A percentile compares a stretch with the other conserved stretches of the same genome.
phyloP scores from a whole-genome alignment of 345 rosid species.

The Cardiospermum halicacabum region DNA sequence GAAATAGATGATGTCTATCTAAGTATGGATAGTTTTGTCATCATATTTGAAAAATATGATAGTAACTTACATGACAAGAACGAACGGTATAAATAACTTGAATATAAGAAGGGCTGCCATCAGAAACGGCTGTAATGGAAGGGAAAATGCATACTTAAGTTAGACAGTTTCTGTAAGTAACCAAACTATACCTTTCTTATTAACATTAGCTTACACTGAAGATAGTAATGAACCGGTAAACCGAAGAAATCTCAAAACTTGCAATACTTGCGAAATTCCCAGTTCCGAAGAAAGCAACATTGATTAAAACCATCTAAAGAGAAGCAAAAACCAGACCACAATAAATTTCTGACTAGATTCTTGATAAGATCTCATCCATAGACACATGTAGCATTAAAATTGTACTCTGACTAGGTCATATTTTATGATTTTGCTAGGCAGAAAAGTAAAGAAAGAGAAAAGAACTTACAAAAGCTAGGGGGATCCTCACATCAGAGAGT shows the following conservation, averaged over 20 bases:
- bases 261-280: slow-evolving; percentile 99
- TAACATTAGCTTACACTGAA: slow-evolving; percentile 72
- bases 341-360: slow-evolving; percentile 6
- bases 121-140: slow-evolving; percentile 72
- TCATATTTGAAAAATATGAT: background rate
- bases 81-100: slow-evolving; percentile 93
- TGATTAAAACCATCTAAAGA: slow-evolving; percentile 79
- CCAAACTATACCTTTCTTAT: slow-evolving; percentile 1
- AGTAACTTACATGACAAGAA: slow-evolving; percentile 87
- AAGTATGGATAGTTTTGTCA: background rate
- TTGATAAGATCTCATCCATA: background rate
- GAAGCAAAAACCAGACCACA: slow-evolving; percentile 17
- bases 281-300: slow-evolving; percentile 95
- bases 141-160: slow-evolving; percentile 9
- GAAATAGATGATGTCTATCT: background rate
- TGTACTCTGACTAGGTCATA: background rate
- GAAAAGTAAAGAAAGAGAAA: background rate
- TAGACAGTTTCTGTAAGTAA: slow-evolving; percentile 10
- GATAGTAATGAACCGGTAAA: slow-evolving; percentile 85
- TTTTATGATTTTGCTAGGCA: background rate
- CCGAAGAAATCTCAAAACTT: slow-evolving; percentile 97
- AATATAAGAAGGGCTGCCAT: slow-evolving; percentile 93
- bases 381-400: background rate
- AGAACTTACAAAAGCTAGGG: slow-evolving; percentile 71
- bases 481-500: slow-evolving; percentile 83